Conservation (phyloP, 1,284 basidiomycete species). For the Volvariella surrecta region DNA sequence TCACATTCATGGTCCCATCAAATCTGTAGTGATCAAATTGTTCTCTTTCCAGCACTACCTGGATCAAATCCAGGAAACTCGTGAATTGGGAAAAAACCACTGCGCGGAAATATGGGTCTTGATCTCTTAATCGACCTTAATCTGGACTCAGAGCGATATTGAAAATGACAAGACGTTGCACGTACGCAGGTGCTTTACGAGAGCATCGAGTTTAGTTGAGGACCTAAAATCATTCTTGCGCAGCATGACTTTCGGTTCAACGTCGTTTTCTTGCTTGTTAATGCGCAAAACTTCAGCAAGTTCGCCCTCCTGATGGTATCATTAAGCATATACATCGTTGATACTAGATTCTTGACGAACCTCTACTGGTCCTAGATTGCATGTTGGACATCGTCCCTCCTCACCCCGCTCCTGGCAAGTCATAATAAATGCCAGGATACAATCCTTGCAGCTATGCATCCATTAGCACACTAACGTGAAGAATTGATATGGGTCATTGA, state of each 20-base stretch:
- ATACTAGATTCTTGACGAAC: slow-evolving; percentile 21
- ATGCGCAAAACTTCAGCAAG: slow-evolving; percentile 55
- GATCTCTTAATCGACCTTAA: slow-evolving; percentile 50
- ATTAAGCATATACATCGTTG: neutral
- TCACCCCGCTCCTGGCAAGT: slow-evolving; percentile 59
- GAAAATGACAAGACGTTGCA: slow-evolving; percentile 1
- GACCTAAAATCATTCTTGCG: slow-evolving; percentile 79
- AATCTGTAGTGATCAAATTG: slow-evolving; percentile 75
- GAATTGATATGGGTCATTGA: neutral
- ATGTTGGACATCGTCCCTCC: slow-evolving; percentile 65
- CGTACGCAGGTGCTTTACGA: slow-evolving; percentile 60
- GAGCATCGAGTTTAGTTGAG: slow-evolving; percentile 81
- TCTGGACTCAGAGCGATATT: neutral
- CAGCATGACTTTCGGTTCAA: slow-evolving; percentile 41
- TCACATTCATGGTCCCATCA: slow-evolving; percentile 90
- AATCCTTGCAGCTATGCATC: slow-evolving; percentile 68
- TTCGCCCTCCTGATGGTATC: slow-evolving; percentile 48
- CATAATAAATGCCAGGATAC: slow-evolving; percentile 63
- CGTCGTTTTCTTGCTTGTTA: slow-evolving; percentile 18
- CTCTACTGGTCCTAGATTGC: slow-evolving; percentile 57
- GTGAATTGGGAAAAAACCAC: slow-evolving; percentile 89
- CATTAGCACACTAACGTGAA: neutral
- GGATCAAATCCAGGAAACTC: slow-evolving; percentile 78
- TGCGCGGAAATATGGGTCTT: slow-evolving; percentile 76
- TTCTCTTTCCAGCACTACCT: slow-evolving; percentile 69